Base-by-base conservation (phyloP, 768 basidiomycete species). In the Hydnomerulius pinastri region DNA sequence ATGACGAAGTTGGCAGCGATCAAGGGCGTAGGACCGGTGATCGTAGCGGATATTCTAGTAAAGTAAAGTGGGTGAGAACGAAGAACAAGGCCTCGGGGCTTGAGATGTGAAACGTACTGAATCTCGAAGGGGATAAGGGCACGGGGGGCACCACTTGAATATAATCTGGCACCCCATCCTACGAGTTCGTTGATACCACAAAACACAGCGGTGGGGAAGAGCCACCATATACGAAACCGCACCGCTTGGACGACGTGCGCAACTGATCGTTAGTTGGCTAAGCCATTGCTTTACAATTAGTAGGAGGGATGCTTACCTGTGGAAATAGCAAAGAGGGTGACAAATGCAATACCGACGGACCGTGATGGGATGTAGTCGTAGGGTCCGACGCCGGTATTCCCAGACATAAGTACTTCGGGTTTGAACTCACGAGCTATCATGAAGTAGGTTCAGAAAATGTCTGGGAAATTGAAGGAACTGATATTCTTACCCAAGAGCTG, bases 1-100 rank as follows among this genome's bases (percentile, higher is more conserved):
- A 82, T 75, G 30, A 82, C 64, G 55, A 84, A 85, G 51, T 76
- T 78, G 9, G 67, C 82, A 0, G 82, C 83, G 5, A 83, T 62
- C 9, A 84, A 68, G 1, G 80, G 80, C 0, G 81, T 83, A 1
- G 83, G 83, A 1, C 74, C 78, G 13, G 83, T 53, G 43, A 83
- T 77, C 0, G 77, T 79, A 2, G 69, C 63, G 3, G 68, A 66
- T n/a, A 63, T 64, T 46, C 69, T 68, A 17, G 4, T 9, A 45
- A 1, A 7, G 1, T 11, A 35, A 23, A 42, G 18, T 13, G 8
- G n/a, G 11, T n/a, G 12, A 2, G 5, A 27, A 1, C 18, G 18
- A 4, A 4, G 2, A 23, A 4, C 17, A 24, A 29, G 8, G 21
- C 33, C n/a, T 8, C 18, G n/a, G 9, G n/a, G 6, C n/a, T 9